Evolutionary conservation across 164 flowering plant species (phyloP).

Genomic region (Liriodendron chinense): DNA sequence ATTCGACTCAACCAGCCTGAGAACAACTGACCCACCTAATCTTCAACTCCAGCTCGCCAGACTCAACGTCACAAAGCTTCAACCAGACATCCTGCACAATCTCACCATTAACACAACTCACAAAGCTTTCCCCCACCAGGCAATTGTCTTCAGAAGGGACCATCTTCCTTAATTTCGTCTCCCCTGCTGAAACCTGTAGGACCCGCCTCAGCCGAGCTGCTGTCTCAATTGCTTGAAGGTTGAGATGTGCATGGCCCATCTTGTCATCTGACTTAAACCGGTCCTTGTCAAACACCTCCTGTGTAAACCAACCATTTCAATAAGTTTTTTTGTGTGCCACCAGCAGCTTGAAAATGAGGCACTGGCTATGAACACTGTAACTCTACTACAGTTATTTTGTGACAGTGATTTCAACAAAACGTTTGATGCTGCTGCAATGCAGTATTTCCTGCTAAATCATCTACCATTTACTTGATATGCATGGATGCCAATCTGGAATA

Average conservation of each 20-base stretch:
- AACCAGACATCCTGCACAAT: constrained; percentile 72
- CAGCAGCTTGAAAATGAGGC: not conserved
- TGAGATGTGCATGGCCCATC: constrained; percentile 75
- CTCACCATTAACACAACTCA: constrained; percentile 57
- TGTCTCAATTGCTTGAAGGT: constrained; percentile 61
- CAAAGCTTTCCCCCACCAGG: constrained; percentile 58
- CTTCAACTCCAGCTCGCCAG: constrained; percentile 74
- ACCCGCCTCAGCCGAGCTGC: constrained; percentile 60
- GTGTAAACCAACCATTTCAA: constrained; percentile 6
- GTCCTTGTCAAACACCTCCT: constrained; percentile 92
- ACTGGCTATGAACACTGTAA: not conserved
- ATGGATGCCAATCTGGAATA: not conserved
- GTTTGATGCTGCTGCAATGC: not conserved
- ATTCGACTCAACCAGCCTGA: not conserved
- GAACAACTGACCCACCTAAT: constrained; percentile 47
- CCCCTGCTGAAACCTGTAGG: constrained; percentile 46
- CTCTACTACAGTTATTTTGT: too few relatives aligned
- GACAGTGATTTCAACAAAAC: not conserved
- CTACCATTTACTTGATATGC: not conserved
- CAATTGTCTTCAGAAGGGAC: constrained; percentile 66
- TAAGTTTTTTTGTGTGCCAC: not conserved
- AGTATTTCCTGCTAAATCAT: not conserved
- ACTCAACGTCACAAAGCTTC: constrained; percentile 67
- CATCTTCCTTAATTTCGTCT: constrained; percentile 57
- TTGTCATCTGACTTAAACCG: constrained; percentile 85